Percentiles rank a stretch among this genome's conserved stretches.
Conservation (phyloP, 2,329 filamentous ascomycete genomes). For the Rutstroemia sp. region DNA sequence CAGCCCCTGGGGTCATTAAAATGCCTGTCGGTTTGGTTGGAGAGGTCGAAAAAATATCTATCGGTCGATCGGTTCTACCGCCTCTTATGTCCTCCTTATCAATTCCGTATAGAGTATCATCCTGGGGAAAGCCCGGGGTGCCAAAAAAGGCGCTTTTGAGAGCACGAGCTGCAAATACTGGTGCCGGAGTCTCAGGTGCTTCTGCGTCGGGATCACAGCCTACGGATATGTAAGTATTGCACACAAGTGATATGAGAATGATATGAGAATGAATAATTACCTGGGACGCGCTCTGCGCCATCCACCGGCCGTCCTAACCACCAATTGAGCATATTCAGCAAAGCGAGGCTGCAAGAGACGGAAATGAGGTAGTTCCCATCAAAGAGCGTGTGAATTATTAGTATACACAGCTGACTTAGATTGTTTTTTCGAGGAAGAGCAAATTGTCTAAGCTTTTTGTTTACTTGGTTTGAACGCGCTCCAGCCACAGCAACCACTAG, state of each 20-base stretch:
- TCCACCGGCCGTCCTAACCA: conserved; percentile 22
- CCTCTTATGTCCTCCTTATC: conserved; percentile 20
- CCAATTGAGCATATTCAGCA: conserved; percentile 27
- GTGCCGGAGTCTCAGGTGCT: conserved; percentile 56
- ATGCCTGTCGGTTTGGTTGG: conserved; percentile 40
- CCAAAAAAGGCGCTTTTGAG: conserved; percentile 58
- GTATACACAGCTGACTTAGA: neutral
- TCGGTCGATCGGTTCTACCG: conserved; percentile 16
- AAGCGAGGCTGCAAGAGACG: neutral
- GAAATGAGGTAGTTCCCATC: neutral
- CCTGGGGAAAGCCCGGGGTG: conserved; percentile 38
- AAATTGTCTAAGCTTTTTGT: conserved; percentile 6
- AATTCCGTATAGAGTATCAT: conserved; percentile 29
- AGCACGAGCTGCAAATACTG: conserved; percentile 58
- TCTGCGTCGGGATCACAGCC: conserved; percentile 30
- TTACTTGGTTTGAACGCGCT: conserved; percentile 5
- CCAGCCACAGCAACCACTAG: neutral
- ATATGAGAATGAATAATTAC: conserved; percentile 11
- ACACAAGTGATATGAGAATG: neutral
- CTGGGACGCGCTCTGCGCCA: conserved; percentile 20
- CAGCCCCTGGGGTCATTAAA: conserved; percentile 56
- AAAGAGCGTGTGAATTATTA: neutral
- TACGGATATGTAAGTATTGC: neutral
- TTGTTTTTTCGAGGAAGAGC: neutral
- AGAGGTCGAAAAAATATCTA: conserved; percentile 25